Base-by-base conservation (phyloP, 2,329 filamentous ascomycete species). In the Colletotrichum sp. region DNA sequence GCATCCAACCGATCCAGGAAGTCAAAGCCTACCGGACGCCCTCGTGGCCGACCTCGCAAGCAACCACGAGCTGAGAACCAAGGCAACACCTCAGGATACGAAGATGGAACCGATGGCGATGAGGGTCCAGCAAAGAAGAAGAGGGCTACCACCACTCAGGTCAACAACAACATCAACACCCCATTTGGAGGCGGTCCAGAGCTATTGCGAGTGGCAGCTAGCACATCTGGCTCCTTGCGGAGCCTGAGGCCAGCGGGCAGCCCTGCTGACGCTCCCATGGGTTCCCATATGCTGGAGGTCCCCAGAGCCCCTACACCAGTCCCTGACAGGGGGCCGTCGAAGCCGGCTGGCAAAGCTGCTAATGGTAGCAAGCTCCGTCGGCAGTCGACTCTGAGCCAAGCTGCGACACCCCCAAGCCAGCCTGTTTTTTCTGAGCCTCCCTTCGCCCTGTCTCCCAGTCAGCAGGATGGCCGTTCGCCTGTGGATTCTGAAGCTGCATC, bases 171-270 rank as follows among this genome's bases (percentile, higher is more conserved):
- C n/a, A 92, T 93, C 67, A 93, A 92, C 79, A 91, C 90, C 77
- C 92, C 91, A 26, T 94, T 98, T 80, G 94, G 93, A 68, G 90
- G 91, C 52, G 93, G 92, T 34, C 91, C 93, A 12, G 95, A 97
- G 65, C 98, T 95, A 5, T 88, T 99, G 30, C 92, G 96, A 65
- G 95, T 98, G n/a, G 93, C 95, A 76, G 96, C 96, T 63, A 98
- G 95, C 82, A 98, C 95, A 18, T 94, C 96, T 60, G 95, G 95
- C 57, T 98, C 96, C 7, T 89, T 99, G 75, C 94, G 96, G 59
- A 93, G 93, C 64, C 94, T 98, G 83, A 92, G 96, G 60, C 96
- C 96, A 6, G 90, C 95, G 72, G 88, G 90, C 36, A 86, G 89
- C 28, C 88, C 86, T 5, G 85, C 84, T 30, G 88, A 89, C 21